Evolutionary conservation across 106 monocot genomes (phyloP).

Genomic region (Ottelia alismoides): DNA sequence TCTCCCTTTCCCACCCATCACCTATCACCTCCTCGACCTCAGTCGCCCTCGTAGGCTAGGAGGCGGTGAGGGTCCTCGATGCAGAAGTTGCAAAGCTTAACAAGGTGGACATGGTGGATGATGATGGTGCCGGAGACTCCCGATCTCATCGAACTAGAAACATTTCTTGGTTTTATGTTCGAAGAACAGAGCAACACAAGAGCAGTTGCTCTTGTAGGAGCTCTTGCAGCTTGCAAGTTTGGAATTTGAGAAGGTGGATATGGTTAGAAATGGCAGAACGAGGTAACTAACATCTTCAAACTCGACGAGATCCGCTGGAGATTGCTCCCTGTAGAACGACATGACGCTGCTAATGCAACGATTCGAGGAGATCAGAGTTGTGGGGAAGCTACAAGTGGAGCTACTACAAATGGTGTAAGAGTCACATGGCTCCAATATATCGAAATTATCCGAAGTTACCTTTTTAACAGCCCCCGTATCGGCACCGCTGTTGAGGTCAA

Average conservation of each 20-base stretch:
- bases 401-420: slow-evolving; percentile 38
- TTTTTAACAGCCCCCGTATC: not conserved
- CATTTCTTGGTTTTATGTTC: slow-evolving; percentile 30
- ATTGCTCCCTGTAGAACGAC: slow-evolving; percentile 17
- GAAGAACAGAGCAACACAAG: slow-evolving; percentile 50
- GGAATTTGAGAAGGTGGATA: slow-evolving; percentile 7
- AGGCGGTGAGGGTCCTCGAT: slow-evolving; percentile 17
- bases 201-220: slow-evolving; percentile 48
- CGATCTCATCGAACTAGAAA: slow-evolving; percentile 54
- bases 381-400: slow-evolving; percentile 37
- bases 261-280: slow-evolving; percentile 28
- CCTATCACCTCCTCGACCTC: too few relatives aligned
- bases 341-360: slow-evolving; percentile 27
- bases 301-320: slow-evolving; percentile 16
- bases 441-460: slow-evolving; percentile 29
- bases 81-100: slow-evolving; percentile 58
- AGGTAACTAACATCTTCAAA: slow-evolving; percentile 55
- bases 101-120: slow-evolving; percentile 69
- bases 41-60: slow-evolving; percentile 35
- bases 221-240: slow-evolving; percentile 31
- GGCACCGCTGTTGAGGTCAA: slow-evolving; percentile 4
- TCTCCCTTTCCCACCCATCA: too few relatives aligned
- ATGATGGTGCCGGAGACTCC: slow-evolving; percentile 35
- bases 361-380: slow-evolving; percentile 11
- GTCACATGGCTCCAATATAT: slow-evolving; percentile 27